phyloP scores from a whole-genome alignment of 345 rosid species.

The Syzygium oleosum region DNA sequence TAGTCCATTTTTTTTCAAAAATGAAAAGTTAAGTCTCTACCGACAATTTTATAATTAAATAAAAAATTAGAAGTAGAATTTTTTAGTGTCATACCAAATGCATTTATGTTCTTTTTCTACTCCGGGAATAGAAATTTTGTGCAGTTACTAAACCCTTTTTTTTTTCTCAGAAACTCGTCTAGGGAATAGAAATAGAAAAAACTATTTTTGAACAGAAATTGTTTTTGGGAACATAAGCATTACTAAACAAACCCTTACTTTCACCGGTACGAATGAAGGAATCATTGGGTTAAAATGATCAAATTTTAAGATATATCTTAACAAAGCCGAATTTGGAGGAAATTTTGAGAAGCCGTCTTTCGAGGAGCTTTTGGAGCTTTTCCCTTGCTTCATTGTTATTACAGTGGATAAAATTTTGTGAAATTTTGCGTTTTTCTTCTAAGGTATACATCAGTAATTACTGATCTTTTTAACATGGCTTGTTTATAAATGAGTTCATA shows the following conservation, averaged over 20 bases:
- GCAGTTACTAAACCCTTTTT: too few relatives aligned
- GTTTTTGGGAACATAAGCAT: too few relatives aligned
- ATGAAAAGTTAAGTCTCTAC: too few relatives aligned
- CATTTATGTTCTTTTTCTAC: too few relatives aligned
- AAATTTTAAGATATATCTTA: background rate
- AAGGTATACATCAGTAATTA: background rate
- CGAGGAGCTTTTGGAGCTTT: background rate
- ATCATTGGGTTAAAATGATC: background rate
- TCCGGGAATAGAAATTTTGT: too few relatives aligned
- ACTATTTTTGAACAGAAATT: too few relatives aligned
- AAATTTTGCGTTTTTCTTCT: background rate
- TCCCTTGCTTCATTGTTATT: background rate
- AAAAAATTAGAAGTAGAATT: too few relatives aligned
- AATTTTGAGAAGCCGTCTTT: background rate
- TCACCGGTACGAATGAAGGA: background rate
- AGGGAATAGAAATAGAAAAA: too few relatives aligned
- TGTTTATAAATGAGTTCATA: background rate
- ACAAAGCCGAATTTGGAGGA: background rate
- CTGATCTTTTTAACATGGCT: rapidly evolving
- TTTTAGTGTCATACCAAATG: too few relatives aligned
- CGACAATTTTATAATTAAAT: too few relatives aligned
- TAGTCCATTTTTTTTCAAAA: too few relatives aligned
- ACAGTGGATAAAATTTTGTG: background rate
- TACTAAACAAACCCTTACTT: background rate
- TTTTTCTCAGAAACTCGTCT: too few relatives aligned